Evolutionary conservation across 208 protist genomes (phyloP).

Genomic region (Trypanosoma theileri): DNA sequence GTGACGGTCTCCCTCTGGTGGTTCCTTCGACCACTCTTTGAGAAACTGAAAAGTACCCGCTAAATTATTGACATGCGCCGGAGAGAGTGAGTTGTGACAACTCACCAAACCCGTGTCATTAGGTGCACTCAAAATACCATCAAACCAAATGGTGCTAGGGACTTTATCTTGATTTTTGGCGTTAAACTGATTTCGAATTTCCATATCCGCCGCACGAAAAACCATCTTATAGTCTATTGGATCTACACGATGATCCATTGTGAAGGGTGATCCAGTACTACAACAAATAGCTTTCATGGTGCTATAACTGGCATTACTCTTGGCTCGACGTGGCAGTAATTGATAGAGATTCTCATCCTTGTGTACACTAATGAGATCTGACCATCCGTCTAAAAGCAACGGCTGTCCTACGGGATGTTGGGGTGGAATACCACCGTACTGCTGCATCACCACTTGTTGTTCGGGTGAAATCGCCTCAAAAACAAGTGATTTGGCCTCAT

Average conservation of each 20-base stretch:
- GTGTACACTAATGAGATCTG: conserved; percentile 68
- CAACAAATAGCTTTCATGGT: conserved; percentile 74
- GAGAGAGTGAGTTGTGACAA: conserved; percentile 55
- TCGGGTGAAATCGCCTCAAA: conserved; percentile 81
- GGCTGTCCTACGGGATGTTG: conserved; percentile 82
- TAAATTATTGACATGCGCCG: conserved; percentile 63
- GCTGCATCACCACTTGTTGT: conserved; percentile 73
- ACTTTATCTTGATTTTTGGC: conserved; percentile 65
- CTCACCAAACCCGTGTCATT: conserved; percentile 63
- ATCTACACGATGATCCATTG: conserved; percentile 84
- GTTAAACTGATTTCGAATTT: conserved; percentile 80
- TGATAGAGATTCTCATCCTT: conserved; percentile 80
- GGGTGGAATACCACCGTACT: conserved; percentile 62
- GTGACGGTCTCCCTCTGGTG: conserved; percentile 76
- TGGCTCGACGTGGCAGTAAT: conserved; percentile 73
- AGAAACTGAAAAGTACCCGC: conserved; percentile 69
- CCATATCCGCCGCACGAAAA: conserved; percentile 75
- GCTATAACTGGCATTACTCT: conserved; percentile 69
- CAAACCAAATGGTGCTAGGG: conserved; percentile 68
- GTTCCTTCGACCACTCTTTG: conserved; percentile 55
- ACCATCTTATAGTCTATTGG: conserved; percentile 86
- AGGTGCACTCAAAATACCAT: conserved; percentile 70
- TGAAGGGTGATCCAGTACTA: conserved; percentile 80
- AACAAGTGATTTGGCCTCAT: conserved; percentile 88
- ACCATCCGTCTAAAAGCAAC: conserved; percentile 73